Base-by-base conservation (phyloP, 208 protist genomes). In the Zelonia costaricensis region DNA sequence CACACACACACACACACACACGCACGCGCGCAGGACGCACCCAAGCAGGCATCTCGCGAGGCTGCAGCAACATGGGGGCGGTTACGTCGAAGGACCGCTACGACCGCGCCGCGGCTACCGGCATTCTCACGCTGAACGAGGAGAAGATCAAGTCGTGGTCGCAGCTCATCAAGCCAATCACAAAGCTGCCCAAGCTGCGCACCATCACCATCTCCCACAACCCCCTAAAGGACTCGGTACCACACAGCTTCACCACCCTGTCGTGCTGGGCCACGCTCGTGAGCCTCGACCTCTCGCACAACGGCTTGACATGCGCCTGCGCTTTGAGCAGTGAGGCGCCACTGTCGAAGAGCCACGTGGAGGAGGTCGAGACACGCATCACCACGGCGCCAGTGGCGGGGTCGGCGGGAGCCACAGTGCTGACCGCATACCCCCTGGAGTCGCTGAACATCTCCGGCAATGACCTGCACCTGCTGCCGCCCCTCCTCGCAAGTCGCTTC, bases 401-500 rank as follows among this genome's bases (percentile, higher is more conserved):
- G n/a, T n/a, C n/a, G n/a, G n/a, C n/a, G n/a, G n/a, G 20, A 10
- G 18, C 16, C 9, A 33, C 30, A 35, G n/a, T n/a, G 42, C 46
- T 55, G 3, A n/a, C n/a, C n/a, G n/a, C n/a, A n/a, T n/a, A n/a
- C n/a, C 73, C 69, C 12, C 56, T 83, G 6, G 73, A 87, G 51
- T 40, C 48, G 10, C 59, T 83, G 6, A 81, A 76, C 31, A 40
- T 80, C 2, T 83, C 76, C 0, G 43, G 51, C 27, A 83, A 83
- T 59, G 6, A 25, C 13, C 47, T 86, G 0, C 38, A 40, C n/a
- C 13, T 66, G 22, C 48, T 87, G n/a, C 76, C 73, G 0, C 65
- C 73, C 0, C 36, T 51, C 7, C 45, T 83, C 1, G 46, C 67
- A 1, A 0, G 23, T 13, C 38, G 53, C 28, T 80, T 87, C 39